phyloP scores from a whole-genome alignment of 2,329 filamentous ascomycete genomes.

The Colletotrichum shisoi region DNA sequence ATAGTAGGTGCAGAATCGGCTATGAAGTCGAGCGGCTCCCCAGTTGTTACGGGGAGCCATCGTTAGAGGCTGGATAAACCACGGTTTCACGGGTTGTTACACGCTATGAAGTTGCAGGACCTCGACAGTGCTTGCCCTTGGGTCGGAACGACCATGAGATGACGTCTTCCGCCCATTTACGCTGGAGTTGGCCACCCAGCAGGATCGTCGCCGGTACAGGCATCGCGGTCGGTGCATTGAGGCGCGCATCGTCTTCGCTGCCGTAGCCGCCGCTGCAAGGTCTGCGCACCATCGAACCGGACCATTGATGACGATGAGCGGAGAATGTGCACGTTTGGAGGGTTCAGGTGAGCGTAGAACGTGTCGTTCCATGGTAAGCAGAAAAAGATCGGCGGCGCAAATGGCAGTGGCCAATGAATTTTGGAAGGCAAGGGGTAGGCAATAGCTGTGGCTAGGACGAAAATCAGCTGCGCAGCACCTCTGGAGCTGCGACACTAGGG shows the following conservation, averaged over 20 bases:
- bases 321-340: neutral
- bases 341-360: slow-evolving; percentile 26
- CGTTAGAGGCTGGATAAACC: neutral
- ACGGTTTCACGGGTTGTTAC: neutral
- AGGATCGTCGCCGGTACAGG: slow-evolving; percentile 11
- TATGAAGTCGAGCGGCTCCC: neutral
- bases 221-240: slow-evolving; percentile 6
- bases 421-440: slow-evolving; percentile 12
- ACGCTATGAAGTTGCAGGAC: neutral
- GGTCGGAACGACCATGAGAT: neutral
- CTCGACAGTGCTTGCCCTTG: neutral
- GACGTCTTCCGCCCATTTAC: slow-evolving; percentile 10
- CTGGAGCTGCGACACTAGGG: slow-evolving; percentile 6
- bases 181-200: slow-evolving; percentile 5
- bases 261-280: slow-evolving; percentile 20
- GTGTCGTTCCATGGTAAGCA: slow-evolving; percentile 3
- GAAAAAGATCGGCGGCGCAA: slow-evolving; percentile 28
- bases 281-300: slow-evolving; percentile 16
- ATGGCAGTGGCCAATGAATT: slow-evolving; percentile 26
- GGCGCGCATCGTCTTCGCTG: slow-evolving; percentile 12
- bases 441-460: slow-evolving; percentile 25
- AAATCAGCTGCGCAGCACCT: slow-evolving; percentile 32
- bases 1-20: neutral
- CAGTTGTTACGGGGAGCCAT: neutral
- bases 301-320: slow-evolving; percentile 30